Evolutionary conservation across 192 early-diverging fungal genomes (phyloP), one percentile per base, ranked within the genome.

Genomic region (Coemansia pectinata): DNA sequence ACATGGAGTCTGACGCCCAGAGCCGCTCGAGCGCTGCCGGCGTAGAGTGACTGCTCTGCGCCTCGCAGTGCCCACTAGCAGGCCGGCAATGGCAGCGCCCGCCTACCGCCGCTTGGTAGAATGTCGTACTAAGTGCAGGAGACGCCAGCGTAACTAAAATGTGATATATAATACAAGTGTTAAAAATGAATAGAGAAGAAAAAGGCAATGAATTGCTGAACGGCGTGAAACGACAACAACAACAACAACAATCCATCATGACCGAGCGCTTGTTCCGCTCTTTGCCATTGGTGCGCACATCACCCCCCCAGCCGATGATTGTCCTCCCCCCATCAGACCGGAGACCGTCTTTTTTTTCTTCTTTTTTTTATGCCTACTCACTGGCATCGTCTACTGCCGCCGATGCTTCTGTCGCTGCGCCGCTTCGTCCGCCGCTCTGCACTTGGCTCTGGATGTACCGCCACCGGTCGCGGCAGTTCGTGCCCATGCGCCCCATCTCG

Each of bases 391-490:
- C 29, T 48, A 9, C 36, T 42, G 10, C 40, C 9, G 15, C 63
- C 59, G 38, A 60, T 48, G 50, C 10, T 53, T 15, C 6, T 27
- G 45, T 48, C 50, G 34, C 47, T 36, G 19, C 31, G 29, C 55
- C 31, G 55, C 29, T n/a, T 8, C 29, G 27, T 62, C 39, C 38
- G 29, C 52, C 19, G 27, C 29, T 11, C 57, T 36, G 34, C 44
- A 17, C 15, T 15, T 40, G n/a, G 45, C 50, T 66, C 69, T 73
- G 79, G 34, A 81, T 73, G 70, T 81, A 76, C 42, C 79, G 79
- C 79, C 79, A 81, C 27, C 71, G 79, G 68, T 81, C 79, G 64
- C 79, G 73, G 67, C 79, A 81, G 79, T 76, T 81, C 4, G 79
- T 76, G 53, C 79, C 79, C 71, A 70, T 81, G 23, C 79, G 73